Conservation (phyloP, 805 yeast genomes). For the Yamadazyma endophytica region DNA sequence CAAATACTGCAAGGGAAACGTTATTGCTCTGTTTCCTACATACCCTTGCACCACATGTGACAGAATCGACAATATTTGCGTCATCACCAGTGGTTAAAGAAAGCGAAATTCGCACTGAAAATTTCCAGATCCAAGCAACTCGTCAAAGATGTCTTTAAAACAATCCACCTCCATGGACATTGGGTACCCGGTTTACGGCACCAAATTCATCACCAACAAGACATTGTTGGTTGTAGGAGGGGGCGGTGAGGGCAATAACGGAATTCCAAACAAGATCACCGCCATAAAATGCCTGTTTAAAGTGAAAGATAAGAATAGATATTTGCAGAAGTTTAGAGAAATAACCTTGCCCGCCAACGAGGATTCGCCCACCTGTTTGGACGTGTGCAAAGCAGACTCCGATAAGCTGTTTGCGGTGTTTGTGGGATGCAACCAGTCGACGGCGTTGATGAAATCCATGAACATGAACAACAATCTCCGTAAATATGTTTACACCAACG, state of each 20-base stretch:
- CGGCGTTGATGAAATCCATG: constrained; percentile 48
- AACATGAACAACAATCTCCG: constrained; percentile 70
- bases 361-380: constrained; percentile 87
- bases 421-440: constrained; percentile 73
- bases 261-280: constrained; percentile 79
- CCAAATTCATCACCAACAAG: constrained; percentile 59
- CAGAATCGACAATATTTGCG: constrained; percentile 47
- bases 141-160: constrained; percentile 23
- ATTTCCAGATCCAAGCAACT: background rate
- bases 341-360: constrained; percentile 57
- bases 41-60: constrained; percentile 74
- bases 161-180: constrained; percentile 34
- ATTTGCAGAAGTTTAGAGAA: constrained; percentile 60
- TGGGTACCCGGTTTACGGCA: constrained; percentile 81
- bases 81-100: background rate
- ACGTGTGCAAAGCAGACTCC: constrained; percentile 34
- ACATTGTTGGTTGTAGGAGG: constrained; percentile 82
- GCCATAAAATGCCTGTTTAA: constrained; percentile 57
- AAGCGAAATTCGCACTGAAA: background rate
- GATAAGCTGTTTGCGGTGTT: constrained; percentile 47
- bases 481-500: constrained; percentile 51
- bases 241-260: constrained; percentile 92
- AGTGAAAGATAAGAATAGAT: constrained; percentile 34
- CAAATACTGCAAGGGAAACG: constrained; percentile 59
- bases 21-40: constrained; percentile 65